These are phyloP conservation scores for Tricholoma furcatifolium DNA, from an alignment of 768 basidiomycete genomes.

Conservation along the genomic window DNA sequence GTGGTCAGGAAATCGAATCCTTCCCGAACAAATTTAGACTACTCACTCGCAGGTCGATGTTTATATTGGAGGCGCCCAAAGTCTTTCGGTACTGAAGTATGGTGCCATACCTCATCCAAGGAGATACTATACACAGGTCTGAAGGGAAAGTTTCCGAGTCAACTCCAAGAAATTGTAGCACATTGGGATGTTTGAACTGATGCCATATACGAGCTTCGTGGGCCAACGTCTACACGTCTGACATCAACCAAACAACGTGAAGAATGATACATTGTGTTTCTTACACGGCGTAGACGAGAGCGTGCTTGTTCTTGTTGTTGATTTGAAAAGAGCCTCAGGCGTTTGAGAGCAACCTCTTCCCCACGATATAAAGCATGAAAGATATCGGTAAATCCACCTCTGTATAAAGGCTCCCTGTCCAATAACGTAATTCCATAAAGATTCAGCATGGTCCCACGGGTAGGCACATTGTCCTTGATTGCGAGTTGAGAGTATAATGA, in stretches of 20 bases:
- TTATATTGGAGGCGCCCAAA: slow-evolving; percentile 14
- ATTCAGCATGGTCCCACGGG: slow-evolving; percentile 1
- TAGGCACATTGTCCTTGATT: background rate
- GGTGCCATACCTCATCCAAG: slow-evolving; percentile 17
- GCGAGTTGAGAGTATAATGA: no score
- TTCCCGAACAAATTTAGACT: background rate
- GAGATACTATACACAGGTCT: slow-evolving; percentile 13
- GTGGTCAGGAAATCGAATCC: background rate
- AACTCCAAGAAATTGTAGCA: slow-evolving; percentile 19
- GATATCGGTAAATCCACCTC: slow-evolving; percentile 16
- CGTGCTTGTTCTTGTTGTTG: slow-evolving; percentile 11
- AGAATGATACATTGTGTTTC: background rate
- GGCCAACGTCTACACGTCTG: slow-evolving; percentile 12
- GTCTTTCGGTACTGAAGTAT: slow-evolving; percentile 17
- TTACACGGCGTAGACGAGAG: slow-evolving; percentile 15
- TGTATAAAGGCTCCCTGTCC: slow-evolving; percentile 14
- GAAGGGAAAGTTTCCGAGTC: slow-evolving; percentile 15
- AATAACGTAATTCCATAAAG: slow-evolving; percentile 13
- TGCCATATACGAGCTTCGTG: slow-evolving; percentile 18
- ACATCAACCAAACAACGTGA: background rate
- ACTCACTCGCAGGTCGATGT: slow-evolving; percentile 14
- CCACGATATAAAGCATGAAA: slow-evolving; percentile 14
- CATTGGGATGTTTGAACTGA: slow-evolving; percentile 15
- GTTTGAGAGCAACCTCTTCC: slow-evolving; percentile 16
- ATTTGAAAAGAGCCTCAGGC: slow-evolving; percentile 13